These are phyloP conservation scores for Cerrena zonata DNA, from an alignment of 1,284 basidiomycete genomes.

Conservation along the genomic window DNA sequence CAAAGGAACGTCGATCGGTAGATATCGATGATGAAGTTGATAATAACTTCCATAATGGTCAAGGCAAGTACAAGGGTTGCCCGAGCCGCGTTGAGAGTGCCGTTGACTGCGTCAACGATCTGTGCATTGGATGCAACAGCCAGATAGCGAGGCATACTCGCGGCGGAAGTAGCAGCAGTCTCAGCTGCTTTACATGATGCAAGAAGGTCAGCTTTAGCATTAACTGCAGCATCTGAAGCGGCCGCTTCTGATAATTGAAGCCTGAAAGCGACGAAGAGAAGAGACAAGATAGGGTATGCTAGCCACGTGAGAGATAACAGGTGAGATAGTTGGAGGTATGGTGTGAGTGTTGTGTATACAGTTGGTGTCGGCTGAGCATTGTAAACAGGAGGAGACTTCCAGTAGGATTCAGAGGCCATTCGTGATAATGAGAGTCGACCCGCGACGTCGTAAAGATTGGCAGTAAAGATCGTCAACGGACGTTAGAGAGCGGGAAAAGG, in stretches of 20 bases:
- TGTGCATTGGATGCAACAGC: conserved; percentile 80
- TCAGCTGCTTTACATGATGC: conserved; percentile 81
- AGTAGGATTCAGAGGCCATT: conserved; percentile 27
- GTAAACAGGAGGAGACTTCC: conserved; percentile 47
- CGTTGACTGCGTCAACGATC: conserved; percentile 73
- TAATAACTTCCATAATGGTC: conserved; percentile 78
- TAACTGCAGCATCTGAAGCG: conserved; percentile 60
- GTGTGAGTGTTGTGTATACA: conserved; percentile 53
- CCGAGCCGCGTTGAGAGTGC: conserved; percentile 71
- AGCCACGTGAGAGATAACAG: conserved; percentile 81
- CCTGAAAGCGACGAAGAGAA: conserved; percentile 81
- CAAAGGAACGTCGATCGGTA: conserved; percentile 90
- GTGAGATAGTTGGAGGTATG: conserved; percentile 79
- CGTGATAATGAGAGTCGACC: conserved; percentile 40
- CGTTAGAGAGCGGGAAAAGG: conserved; percentile 18
- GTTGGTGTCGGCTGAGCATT: conserved; percentile 36
- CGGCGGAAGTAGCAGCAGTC: conserved; percentile 72
- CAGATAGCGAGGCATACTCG: conserved; percentile 82
- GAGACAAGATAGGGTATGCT: conserved; percentile 77
- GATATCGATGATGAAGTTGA: conserved; percentile 87
- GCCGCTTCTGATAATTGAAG: conserved; percentile 69
- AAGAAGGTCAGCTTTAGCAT: conserved; percentile 68
- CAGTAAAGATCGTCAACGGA: conserved; percentile 24
- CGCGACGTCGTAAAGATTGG: conserved; percentile 36
- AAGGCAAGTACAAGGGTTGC: conserved; percentile 67